Conservation (phyloP, 352 stramenopile genomes). For the Pythium coloratum region DNA sequence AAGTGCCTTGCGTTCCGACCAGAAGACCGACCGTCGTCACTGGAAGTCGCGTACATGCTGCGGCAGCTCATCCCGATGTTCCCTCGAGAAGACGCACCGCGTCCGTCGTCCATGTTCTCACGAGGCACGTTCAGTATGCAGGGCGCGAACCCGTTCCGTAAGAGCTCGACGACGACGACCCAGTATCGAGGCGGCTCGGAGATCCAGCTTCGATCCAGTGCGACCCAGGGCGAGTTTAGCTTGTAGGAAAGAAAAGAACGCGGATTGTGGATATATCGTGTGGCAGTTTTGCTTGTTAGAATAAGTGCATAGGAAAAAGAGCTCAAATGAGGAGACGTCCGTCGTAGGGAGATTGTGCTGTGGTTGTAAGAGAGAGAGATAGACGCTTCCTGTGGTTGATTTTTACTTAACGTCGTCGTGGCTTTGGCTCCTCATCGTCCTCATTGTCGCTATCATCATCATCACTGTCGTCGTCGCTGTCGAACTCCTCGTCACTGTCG, state of each 20-base stretch:
- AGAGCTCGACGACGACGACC: constrained; percentile 9
- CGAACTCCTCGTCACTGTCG: constrained; percentile 4
- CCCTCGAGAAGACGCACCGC: constrained; percentile 11
- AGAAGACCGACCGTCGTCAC: constrained; percentile 16
- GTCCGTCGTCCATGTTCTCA: constrained; percentile 23
- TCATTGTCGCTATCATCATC: constrained; percentile 9
- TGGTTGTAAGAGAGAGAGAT: background rate
- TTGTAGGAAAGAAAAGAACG: background rate
- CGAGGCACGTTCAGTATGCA: constrained; percentile 11
- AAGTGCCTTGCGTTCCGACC: constrained; percentile 29
- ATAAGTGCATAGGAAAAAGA: background rate
- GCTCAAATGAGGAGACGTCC: too few species aligned
- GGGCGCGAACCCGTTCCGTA: constrained; percentile 12
- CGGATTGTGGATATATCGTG: background rate
- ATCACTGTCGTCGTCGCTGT: constrained; percentile 9
- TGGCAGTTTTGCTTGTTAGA: background rate
- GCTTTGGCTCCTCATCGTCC: background rate
- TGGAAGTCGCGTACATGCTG: constrained; percentile 20
- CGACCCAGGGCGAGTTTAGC: constrained; percentile 13
- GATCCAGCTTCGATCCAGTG: constrained; percentile 2
- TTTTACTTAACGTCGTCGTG: background rate
- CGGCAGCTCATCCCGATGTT: constrained; percentile 25
- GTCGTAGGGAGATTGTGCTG: too few species aligned
- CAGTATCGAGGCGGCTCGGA: constrained; percentile 6
- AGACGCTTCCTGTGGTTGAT: background rate